These are phyloP conservation scores for Alloascoidea hylecoeti DNA, from an alignment of 805 yeast species.

Conservation along the genomic window DNA sequence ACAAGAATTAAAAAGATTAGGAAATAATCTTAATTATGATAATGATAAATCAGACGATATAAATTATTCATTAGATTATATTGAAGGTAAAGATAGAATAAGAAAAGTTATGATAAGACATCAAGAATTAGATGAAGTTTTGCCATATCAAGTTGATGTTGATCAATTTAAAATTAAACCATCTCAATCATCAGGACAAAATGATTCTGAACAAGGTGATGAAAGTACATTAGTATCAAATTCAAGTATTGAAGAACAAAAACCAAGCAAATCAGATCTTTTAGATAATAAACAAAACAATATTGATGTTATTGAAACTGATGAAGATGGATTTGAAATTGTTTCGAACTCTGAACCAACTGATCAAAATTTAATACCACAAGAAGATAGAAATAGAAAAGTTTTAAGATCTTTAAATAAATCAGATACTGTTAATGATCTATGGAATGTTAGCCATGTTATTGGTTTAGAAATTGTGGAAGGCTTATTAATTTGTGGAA, in stretches of 20 bases:
- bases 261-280: constrained; percentile 6
- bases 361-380: constrained; percentile 8
- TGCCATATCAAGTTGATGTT: constrained; percentile 25
- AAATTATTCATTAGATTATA: constrained; percentile 42
- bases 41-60: constrained; percentile 10
- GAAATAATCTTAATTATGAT: constrained; percentile 7
- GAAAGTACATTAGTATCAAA: constrained; percentile 3
- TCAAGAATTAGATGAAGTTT: constrained; percentile 30
- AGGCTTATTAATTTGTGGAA: constrained; percentile 60
- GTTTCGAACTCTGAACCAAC: not conserved
- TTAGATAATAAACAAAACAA: constrained; percentile 12
- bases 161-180: constrained; percentile 13
- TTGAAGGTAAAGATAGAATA: constrained; percentile 60
- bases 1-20: constrained; percentile 23
- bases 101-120: constrained; percentile 45
- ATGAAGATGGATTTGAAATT: constrained; percentile 13
- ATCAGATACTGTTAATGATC: constrained; percentile 55
- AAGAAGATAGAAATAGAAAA: constrained; percentile 62
- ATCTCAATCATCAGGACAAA: not conserved
- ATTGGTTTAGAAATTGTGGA: constrained; percentile 68
- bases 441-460: constrained; percentile 67
- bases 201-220: not conserved
- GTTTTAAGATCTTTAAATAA: constrained; percentile 53
- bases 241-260: constrained; percentile 5
- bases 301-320: constrained; percentile 10